phyloP scores from a whole-genome alignment of 371 early-diverging fungal genomes.

The Mucor circinelloides region DNA sequence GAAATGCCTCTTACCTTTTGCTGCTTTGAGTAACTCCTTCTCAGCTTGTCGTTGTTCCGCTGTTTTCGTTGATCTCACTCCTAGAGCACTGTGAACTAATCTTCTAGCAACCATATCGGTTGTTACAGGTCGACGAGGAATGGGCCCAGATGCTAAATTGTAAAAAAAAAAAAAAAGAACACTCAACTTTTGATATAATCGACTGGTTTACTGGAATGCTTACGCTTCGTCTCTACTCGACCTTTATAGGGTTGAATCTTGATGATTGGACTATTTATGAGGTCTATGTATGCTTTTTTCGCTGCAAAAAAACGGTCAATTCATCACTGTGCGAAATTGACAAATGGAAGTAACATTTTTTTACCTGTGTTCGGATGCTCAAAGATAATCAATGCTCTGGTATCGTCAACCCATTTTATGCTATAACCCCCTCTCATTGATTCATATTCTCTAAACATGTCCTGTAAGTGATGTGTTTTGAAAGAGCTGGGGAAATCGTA shows the following conservation, averaged over 20 bases:
- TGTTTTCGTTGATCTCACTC: slow-evolving; percentile 41
- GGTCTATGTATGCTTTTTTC: slow-evolving; percentile 44
- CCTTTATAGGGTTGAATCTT: slow-evolving; percentile 31
- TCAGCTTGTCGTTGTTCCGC: slow-evolving; percentile 51
- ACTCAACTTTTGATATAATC: background rate
- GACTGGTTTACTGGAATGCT: background rate
- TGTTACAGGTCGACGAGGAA: slow-evolving; percentile 47
- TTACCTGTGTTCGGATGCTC: slow-evolving; percentile 68
- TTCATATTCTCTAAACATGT: slow-evolving; percentile 58
- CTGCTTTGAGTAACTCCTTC: slow-evolving; percentile 23
- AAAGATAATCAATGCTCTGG: slow-evolving; percentile 71
- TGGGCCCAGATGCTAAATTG: slow-evolving; percentile 15
- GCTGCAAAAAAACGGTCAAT: slow-evolving; percentile 23
- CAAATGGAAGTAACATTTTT: background rate
- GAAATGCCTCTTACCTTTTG: slow-evolving; percentile 29
- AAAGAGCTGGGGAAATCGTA: slow-evolving; percentile 57
- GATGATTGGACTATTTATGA: slow-evolving; percentile 19
- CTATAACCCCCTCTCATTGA: slow-evolving; percentile 67
- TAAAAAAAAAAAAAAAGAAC: background rate
- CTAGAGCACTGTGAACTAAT: slow-evolving; percentile 54
- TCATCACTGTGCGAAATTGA: background rate
- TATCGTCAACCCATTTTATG: slow-evolving; percentile 75
- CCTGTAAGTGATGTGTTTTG: slow-evolving; percentile 56
- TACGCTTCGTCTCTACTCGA: slow-evolving; percentile 13
- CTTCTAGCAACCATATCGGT: slow-evolving; percentile 58